Percentiles rank a stretch among this genome's conserved stretches.
phyloP scores from a whole-genome alignment of 306 rosid species.

The Fragaria vesca region DNA sequence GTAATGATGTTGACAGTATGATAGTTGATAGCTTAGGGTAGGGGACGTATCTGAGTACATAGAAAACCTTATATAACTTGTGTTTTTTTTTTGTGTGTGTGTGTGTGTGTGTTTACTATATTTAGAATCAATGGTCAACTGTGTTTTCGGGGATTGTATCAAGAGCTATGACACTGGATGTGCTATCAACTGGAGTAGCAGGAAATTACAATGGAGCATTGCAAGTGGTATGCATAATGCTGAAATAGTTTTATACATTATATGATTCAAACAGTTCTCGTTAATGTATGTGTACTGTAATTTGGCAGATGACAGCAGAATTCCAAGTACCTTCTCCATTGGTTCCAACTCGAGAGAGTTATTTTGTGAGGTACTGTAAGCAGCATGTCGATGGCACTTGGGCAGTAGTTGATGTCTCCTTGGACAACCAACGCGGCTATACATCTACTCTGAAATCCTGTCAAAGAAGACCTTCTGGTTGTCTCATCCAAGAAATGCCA shows the following conservation, averaged over 20 bases:
- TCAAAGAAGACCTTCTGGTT: conserved; percentile 93
- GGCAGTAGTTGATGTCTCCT: conserved; percentile 95
- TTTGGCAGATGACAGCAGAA: conserved; percentile 80
- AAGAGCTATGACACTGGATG: conserved; percentile 87
- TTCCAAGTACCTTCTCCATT: conserved; percentile 92
- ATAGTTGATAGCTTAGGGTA: too few relatives aligned
- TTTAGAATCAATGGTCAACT: conserved; percentile 83
- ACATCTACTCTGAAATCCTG: conserved; percentile 48
- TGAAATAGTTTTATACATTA: neutral
- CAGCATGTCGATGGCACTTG: conserved; percentile 80
- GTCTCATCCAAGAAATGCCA: conserved; percentile 95
- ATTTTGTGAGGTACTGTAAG: conserved; percentile 86
- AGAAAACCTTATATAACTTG: neutral
- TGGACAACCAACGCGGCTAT: conserved; percentile 70
- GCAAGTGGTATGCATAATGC: conserved; percentile 70
- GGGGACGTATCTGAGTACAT: neutral
- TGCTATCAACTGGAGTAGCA: conserved; percentile 90
- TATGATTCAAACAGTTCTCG: neutral
- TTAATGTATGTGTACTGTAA: neutral
- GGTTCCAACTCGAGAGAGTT: conserved; percentile 91
- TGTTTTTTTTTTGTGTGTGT: neutral
- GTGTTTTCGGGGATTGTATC: conserved; percentile 88
- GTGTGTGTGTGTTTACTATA: neutral
- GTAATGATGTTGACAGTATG: too few relatives aligned
- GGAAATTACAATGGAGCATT: conserved; percentile 97